These are phyloP conservation scores for Eucalyptus cladocalyx DNA, from an alignment of 345 rosid genomes.

Conservation along the genomic window DNA sequence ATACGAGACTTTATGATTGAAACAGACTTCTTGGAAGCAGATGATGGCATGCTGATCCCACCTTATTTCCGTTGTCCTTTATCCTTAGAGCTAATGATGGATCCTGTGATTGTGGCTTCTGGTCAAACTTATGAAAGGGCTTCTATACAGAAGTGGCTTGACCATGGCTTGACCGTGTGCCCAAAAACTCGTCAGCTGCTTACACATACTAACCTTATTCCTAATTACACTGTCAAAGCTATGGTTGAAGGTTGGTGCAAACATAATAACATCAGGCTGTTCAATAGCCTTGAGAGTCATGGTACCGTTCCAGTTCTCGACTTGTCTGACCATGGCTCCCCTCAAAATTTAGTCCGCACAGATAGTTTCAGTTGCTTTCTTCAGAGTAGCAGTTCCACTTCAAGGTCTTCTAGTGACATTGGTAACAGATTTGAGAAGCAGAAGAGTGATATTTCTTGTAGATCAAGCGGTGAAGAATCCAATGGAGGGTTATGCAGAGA, in stretches of 20 bases:
- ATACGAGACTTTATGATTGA: conserved; percentile 61
- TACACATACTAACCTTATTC: conserved; percentile 64
- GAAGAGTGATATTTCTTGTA: conserved; percentile 32
- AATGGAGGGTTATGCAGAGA: conserved; percentile 17
- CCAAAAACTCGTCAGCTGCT: conserved; percentile 72
- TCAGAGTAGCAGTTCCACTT: conserved; percentile 42
- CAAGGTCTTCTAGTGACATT: conserved; percentile 48
- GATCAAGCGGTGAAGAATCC: conserved; percentile 31
- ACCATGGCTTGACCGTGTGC: conserved; percentile 64
- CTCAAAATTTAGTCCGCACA: conserved; percentile 27
- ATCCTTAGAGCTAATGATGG: conserved; percentile 81
- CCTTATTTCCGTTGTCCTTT: conserved; percentile 79
- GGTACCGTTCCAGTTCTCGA: conserved; percentile 18
- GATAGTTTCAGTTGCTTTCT: conserved; percentile 40
- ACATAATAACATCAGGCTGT: conserved; percentile 39
- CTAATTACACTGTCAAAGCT: conserved; percentile 88
- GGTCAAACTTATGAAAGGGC: conserved; percentile 92
- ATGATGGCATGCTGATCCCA: conserved; percentile 52
- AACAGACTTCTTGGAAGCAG: conserved; percentile 37
- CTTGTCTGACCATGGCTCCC: conserved; percentile 30
- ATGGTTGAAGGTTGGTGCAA: conserved; percentile 81
- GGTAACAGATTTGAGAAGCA: conserved; percentile 52
- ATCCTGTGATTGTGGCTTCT: conserved; percentile 92
- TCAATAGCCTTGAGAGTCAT: conserved; percentile 6
- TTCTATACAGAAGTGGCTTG: conserved; percentile 86